Evolutionary conservation across 2,329 filamentous ascomycete species (phyloP).

Genomic region (Neofusicoccum kwambonambiense): DNA sequence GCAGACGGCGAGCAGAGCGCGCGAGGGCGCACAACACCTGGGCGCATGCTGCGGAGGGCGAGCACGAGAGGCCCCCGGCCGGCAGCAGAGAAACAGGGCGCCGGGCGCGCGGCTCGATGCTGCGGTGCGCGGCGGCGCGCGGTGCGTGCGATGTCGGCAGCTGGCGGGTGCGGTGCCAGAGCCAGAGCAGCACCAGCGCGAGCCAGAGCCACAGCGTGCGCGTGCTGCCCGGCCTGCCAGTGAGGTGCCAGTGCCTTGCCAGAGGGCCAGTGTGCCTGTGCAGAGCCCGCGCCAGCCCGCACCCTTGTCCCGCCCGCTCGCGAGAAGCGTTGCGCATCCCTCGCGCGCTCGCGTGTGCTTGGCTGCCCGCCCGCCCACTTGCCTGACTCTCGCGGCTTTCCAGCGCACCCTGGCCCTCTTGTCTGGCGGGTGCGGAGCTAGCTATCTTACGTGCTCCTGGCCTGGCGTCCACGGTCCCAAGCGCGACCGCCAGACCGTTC

Average conservation of each 20-base stretch:
- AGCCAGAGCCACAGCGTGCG: too few relatives aligned
- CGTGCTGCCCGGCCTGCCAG: too few relatives aligned
- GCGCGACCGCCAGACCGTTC: constrained; percentile 19
- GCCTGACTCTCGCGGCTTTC: not conserved
- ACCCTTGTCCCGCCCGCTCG: constrained; percentile 11
- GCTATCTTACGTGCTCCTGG: constrained; percentile 17
- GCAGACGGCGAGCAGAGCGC: too few relatives aligned
- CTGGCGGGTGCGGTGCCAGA: not conserved
- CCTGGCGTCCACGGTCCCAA: constrained; percentile 12
- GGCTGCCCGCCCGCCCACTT: constrained; percentile 5
- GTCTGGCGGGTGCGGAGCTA: constrained; percentile 14
- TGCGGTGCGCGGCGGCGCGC: constrained; percentile 1
- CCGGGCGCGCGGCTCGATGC: constrained; percentile 10
- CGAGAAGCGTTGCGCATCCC: constrained; percentile 15
- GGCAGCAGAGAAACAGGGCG: not conserved
- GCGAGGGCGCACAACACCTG: too few relatives aligned
- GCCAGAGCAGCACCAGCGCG: too few relatives aligned
- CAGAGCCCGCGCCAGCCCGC: not conserved
- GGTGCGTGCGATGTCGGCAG: not conserved
- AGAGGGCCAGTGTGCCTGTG: not conserved
- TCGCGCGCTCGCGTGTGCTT: constrained; percentile 7
- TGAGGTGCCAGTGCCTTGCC: not conserved
- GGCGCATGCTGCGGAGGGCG: too few relatives aligned
- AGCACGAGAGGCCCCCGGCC: too few relatives aligned
- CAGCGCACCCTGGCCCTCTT: constrained; percentile 3